Percentiles rank a stretch among this genome's conserved stretches.
Conservation (phyloP, 75 land plant species). For the Gnetum montanum region DNA sequence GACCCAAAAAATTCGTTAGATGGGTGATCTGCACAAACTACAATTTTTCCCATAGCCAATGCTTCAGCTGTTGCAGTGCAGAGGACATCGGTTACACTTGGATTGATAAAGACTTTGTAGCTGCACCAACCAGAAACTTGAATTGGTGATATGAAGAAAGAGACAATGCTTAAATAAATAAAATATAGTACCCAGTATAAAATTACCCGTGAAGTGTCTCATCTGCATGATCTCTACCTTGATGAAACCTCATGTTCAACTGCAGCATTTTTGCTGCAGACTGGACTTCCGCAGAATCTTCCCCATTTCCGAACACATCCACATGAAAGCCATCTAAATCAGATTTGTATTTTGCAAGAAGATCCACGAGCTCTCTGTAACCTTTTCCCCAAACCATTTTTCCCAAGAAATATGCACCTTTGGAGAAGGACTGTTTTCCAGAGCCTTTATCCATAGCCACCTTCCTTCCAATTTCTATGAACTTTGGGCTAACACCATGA, state of each 20-base stretch:
- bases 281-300: slow-evolving; percentile 80
- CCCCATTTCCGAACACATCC: slow-evolving; percentile 90
- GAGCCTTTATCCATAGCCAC: slow-evolving; percentile 48
- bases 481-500: slow-evolving; percentile 95
- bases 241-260: slow-evolving; percentile 65
- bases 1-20: slow-evolving; percentile 93
- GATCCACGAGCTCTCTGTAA: slow-evolving; percentile 85
- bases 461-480: slow-evolving; percentile 69
- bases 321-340: slow-evolving; percentile 68
- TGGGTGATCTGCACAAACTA: slow-evolving; percentile 92
- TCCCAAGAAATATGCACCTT: slow-evolving; percentile 92
- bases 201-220: slow-evolving; percentile 82
- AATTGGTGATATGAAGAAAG: neutral
- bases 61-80: slow-evolving; percentile 99
- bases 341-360: slow-evolving; percentile 60
- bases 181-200: neutral
- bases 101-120: slow-evolving; percentile 95
- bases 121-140: slow-evolving; percentile 24
- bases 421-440: slow-evolving; percentile 54
- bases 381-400: slow-evolving; percentile 99
- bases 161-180: too few relatives aligned
- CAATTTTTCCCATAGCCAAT: slow-evolving; percentile 97
- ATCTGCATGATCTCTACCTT: slow-evolving; percentile 97
- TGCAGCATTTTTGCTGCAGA: slow-evolving; percentile 50
- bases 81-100: slow-evolving; percentile 90